Evolutionary conservation across 2,329 filamentous ascomycete genomes (phyloP).

Genomic region (Davidsoniella australis): DNA sequence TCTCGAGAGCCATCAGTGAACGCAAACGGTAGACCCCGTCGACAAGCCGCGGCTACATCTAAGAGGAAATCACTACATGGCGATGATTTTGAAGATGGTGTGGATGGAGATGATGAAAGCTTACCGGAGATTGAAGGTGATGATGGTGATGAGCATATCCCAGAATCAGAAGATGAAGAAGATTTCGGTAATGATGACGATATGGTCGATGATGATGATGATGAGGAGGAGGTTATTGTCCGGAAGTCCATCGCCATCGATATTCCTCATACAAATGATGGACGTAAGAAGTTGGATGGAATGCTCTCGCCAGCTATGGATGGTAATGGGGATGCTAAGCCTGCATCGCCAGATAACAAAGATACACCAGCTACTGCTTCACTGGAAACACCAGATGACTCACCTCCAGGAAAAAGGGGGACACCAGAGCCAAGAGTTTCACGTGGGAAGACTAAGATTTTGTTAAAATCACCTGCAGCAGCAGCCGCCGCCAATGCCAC

Average conservation of each 20-base stretch:
- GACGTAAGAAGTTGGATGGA: slow-evolving; percentile 22
- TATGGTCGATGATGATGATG: slow-evolving; percentile 32
- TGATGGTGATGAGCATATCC: slow-evolving; percentile 50
- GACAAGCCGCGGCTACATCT: slow-evolving; percentile 33
- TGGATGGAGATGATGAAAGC: slow-evolving; percentile 40
- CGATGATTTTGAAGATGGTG: slow-evolving; percentile 1
- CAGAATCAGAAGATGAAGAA: slow-evolving; percentile 39
- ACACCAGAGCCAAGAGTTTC: slow-evolving; percentile 2
- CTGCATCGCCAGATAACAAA: neutral
- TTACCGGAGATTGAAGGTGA: slow-evolving; percentile 64
- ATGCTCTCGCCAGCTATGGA: slow-evolving; percentile 10
- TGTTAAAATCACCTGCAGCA: slow-evolving; percentile 13
- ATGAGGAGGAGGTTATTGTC: slow-evolving; percentile 24
- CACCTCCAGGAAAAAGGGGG: slow-evolving; percentile 5
- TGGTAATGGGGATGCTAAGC: neutral
- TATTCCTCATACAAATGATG: slow-evolving; percentile 13
- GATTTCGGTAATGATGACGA: slow-evolving; percentile 41
- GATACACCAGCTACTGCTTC: slow-evolving; percentile 6
- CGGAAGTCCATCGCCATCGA: too few relatives aligned
- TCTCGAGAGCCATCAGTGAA: slow-evolving; percentile 19
- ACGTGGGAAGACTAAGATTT: slow-evolving; percentile 5
- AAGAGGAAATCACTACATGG: slow-evolving; percentile 22
- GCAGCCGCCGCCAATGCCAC: slow-evolving; percentile 20
- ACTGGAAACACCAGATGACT: slow-evolving; percentile 11
- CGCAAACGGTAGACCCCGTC: slow-evolving; percentile 30